phyloP scores from a whole-genome alignment of 2,329 filamentous ascomycete genomes.

The Thermothelomyces thermophilus region DNA sequence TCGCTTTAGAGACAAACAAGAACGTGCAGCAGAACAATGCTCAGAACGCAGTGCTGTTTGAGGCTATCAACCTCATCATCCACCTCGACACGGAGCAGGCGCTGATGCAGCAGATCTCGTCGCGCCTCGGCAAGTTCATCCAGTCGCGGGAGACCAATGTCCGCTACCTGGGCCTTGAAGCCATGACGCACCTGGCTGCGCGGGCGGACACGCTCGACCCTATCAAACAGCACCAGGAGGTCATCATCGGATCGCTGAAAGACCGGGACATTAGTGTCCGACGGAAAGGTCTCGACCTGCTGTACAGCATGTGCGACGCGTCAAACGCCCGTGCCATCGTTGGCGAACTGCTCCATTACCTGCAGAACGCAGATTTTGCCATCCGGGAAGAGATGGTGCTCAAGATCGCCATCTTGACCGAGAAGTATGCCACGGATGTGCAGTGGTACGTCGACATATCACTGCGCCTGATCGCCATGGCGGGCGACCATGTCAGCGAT shows the following conservation, averaged over 20 bases:
- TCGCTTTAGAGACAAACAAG: conserved; percentile 89
- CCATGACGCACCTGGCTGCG: conserved; percentile 96
- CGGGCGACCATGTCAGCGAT: conserved; percentile 96
- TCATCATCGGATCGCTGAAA: conserved; percentile 88
- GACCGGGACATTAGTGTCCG: conserved; percentile 96
- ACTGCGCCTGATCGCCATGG: conserved; percentile 86
- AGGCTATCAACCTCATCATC: conserved; percentile 97
- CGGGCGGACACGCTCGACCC: conserved; percentile 90
- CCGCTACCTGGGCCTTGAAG: conserved; percentile 88
- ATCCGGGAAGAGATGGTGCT: conserved; percentile 99
- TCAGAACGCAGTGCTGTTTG: conserved; percentile 94
- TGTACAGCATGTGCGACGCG: conserved; percentile 99
- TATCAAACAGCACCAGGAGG: conserved; percentile 95
- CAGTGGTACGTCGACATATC: conserved; percentile 99
- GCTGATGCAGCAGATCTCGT: conserved; percentile 93
- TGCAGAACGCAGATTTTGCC: conserved; percentile 94
- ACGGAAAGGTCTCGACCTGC: conserved; percentile 85
- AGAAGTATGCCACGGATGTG: conserved; percentile 96
- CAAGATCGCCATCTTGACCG: conserved; percentile 95
- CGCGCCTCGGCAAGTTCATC: conserved; percentile 87
- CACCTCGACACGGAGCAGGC: conserved; percentile 92
- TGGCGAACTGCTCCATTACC: conserved; percentile 83
- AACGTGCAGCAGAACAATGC: conserved; percentile 99
- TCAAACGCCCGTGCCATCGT: conserved; percentile 93
- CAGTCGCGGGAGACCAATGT: conserved; percentile 96